phyloP scores from a whole-genome alignment of 192 early-diverging fungal species.

The Backusella parvicylindrica region DNA sequence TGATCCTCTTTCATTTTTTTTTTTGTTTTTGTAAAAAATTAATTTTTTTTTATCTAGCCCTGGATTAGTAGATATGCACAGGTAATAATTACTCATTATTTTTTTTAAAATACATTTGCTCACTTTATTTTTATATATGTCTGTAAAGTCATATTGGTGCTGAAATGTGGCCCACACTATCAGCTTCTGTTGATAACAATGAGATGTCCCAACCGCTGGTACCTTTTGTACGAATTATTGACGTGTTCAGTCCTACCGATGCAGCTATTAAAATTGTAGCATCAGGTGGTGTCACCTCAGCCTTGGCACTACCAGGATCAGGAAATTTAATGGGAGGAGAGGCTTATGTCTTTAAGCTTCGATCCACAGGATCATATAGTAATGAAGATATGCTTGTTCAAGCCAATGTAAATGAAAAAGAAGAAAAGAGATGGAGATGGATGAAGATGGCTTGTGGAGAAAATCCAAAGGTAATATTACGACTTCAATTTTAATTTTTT shows the following conservation, averaged over 20 bases:
- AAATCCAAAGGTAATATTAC: slow-evolving; percentile 54
- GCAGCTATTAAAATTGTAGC: slow-evolving; percentile 50
- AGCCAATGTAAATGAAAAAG: slow-evolving; percentile 45
- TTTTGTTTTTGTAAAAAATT: too few relatives aligned
- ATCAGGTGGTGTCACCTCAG: slow-evolving; percentile 74
- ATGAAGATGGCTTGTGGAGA: slow-evolving; percentile 87
- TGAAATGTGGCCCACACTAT: slow-evolving; percentile 58
- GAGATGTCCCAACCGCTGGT: slow-evolving; percentile 59
- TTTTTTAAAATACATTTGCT: not conserved
- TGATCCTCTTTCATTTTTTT: too few relatives aligned
- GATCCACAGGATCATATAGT: slow-evolving; percentile 44
- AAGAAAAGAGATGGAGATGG: slow-evolving; percentile 52
- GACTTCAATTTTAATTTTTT: not conserved
- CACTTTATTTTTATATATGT: not conserved
- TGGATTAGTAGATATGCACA: slow-evolving; percentile 55
- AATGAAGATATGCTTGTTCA: slow-evolving; percentile 63
- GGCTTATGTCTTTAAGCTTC: slow-evolving; percentile 63
- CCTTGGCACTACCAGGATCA: slow-evolving; percentile 69
- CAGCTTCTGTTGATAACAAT: slow-evolving; percentile 57
- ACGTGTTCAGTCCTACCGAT: slow-evolving; percentile 68
- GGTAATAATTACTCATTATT: slow-evolving; percentile 1
- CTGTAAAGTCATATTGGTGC: slow-evolving; percentile 59
- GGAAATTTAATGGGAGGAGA: slow-evolving; percentile 78
- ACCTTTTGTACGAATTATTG: slow-evolving; percentile 63
- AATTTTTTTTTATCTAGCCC: slow-evolving; percentile 38